These are phyloP conservation scores for Colletotrichum paranaense DNA, from an alignment of 2,329 filamentous ascomycete genomes.

Conservation along the genomic window DNA sequence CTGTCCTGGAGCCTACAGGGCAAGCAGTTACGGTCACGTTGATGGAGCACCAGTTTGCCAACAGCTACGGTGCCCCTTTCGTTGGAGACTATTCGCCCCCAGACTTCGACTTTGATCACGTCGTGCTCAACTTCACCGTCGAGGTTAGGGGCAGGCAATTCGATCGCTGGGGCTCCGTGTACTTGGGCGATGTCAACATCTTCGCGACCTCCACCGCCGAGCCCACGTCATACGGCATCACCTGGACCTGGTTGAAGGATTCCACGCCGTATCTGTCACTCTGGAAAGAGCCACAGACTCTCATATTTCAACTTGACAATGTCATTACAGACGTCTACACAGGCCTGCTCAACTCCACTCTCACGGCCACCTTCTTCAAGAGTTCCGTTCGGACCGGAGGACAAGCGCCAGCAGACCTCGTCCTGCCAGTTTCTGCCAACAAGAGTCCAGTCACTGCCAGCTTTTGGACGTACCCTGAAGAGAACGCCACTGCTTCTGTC, in stretches of 20 bases:
- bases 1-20: slow-evolving; percentile 59
- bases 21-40: slow-evolving; percentile 59
- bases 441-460: slow-evolving; percentile 66
- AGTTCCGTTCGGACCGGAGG: slow-evolving; percentile 51
- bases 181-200: slow-evolving; percentile 79
- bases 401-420: slow-evolving; percentile 67
- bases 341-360: slow-evolving; percentile 76
- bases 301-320: slow-evolving; percentile 86
- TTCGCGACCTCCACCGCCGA: slow-evolving; percentile 87
- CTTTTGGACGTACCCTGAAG: slow-evolving; percentile 73
- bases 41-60: slow-evolving; percentile 78
- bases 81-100: slow-evolving; percentile 76
- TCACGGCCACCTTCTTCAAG: slow-evolving; percentile 79
- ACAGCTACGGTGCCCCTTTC: slow-evolving; percentile 78
- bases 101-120: slow-evolving; percentile 76
- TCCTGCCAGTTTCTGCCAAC: slow-evolving; percentile 74
- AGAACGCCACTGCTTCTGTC: slow-evolving; percentile 69
- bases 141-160: slow-evolving; percentile 78
- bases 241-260: slow-evolving; percentile 83
- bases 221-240: slow-evolving; percentile 73
- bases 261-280: slow-evolving; percentile 77
- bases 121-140: slow-evolving; percentile 83
- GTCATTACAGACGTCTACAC: slow-evolving; percentile 78
- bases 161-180: slow-evolving; percentile 81
- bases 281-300: slow-evolving; percentile 75